Conservation (phyloP, 1,139 yeast species). For the Kurtzmaniella quercitrusa region DNA sequence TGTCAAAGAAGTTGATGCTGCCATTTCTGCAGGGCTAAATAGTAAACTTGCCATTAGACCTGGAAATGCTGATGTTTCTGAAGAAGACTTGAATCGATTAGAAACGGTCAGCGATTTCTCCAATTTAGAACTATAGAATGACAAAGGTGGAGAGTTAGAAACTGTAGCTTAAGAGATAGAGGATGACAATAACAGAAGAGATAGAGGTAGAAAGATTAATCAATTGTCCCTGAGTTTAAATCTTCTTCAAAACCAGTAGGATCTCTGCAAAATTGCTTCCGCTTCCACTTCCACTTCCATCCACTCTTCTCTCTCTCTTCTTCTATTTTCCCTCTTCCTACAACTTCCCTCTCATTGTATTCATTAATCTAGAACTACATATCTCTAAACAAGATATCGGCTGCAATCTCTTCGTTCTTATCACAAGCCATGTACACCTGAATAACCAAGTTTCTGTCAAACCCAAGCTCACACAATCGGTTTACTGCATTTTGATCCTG, state of each 20-base stretch:
- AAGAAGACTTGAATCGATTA: conserved; percentile 20
- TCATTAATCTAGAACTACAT: conserved; percentile 18
- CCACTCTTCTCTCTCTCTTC: too few species aligned
- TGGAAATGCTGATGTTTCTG: conserved; percentile 61
- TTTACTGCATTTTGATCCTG: conserved; percentile 87
- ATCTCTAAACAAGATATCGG: conserved; percentile 75
- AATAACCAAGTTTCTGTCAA: conserved; percentile 79
- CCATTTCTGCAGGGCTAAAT: conserved; percentile 59
- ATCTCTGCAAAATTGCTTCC: too few species aligned
- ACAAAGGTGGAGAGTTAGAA: too few species aligned
- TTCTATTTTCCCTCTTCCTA: too few species aligned
- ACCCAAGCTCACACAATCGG: conserved; percentile 88
- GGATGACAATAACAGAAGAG: too few species aligned
- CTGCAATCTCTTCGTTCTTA: conserved; percentile 94
- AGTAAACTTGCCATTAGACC: conserved; percentile 63
- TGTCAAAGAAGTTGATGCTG: conserved; percentile 66
- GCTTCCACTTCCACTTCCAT: too few species aligned
- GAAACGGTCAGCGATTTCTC: conserved; percentile 18
- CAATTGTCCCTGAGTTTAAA: too few species aligned
- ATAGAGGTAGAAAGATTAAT: background rate
- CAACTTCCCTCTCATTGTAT: conserved; percentile 20
- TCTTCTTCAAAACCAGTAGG: too few species aligned
- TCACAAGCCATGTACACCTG: conserved; percentile 98
- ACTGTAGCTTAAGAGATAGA: too few species aligned
- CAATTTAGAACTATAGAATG: conserved; percentile 9